phyloP scores from a whole-genome alignment of 1,284 basidiomycete species.

The Leccinum subatratum region DNA sequence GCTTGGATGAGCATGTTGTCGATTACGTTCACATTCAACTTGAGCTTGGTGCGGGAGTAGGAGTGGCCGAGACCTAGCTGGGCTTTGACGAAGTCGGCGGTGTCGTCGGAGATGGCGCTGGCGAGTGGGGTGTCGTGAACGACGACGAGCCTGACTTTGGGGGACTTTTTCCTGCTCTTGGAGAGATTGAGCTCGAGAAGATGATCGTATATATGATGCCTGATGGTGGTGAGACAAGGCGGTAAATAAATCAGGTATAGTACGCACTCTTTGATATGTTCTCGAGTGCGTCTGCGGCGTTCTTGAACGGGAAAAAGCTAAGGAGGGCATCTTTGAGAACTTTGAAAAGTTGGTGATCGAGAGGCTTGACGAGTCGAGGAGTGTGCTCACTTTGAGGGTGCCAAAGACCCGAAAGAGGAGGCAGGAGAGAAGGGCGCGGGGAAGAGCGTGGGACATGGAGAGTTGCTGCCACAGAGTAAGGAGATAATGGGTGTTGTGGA shows the following conservation, averaged over 20 bases:
- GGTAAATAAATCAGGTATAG: too few relatives aligned
- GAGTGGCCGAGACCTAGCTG: slow-evolving; percentile 97
- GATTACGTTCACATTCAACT: slow-evolving; percentile 99
- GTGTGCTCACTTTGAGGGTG: neutral
- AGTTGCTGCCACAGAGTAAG: neutral
- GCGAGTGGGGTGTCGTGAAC: slow-evolving; percentile 81
- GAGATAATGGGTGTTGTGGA: slow-evolving; percentile 36
- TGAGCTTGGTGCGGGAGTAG: slow-evolving; percentile 96
- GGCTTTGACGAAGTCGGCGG: slow-evolving; percentile 86
- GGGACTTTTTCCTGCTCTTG: slow-evolving; percentile 71
- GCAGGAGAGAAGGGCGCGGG: neutral
- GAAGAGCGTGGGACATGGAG: slow-evolving; percentile 73
- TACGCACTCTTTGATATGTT: slow-evolving; percentile 89
- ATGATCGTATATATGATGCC: slow-evolving; percentile 81
- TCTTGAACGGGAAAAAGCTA: slow-evolving; percentile 95
- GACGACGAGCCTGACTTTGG: slow-evolving; percentile 69
- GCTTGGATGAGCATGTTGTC: slow-evolving; percentile 99
- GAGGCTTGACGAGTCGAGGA: slow-evolving; percentile 1
- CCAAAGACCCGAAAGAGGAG: neutral
- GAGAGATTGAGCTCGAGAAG: slow-evolving; percentile 88
- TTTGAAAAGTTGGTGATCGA: slow-evolving; percentile 84
- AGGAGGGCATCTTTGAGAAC: slow-evolving; percentile 91
- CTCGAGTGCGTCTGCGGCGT: slow-evolving; percentile 91
- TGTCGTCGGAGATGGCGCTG: slow-evolving; percentile 74
- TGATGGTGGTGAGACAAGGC: slow-evolving; percentile 27